These are phyloP conservation scores for Mycena crocata DNA, from an alignment of 768 basidiomycete genomes.

Conservation along the genomic window DNA sequence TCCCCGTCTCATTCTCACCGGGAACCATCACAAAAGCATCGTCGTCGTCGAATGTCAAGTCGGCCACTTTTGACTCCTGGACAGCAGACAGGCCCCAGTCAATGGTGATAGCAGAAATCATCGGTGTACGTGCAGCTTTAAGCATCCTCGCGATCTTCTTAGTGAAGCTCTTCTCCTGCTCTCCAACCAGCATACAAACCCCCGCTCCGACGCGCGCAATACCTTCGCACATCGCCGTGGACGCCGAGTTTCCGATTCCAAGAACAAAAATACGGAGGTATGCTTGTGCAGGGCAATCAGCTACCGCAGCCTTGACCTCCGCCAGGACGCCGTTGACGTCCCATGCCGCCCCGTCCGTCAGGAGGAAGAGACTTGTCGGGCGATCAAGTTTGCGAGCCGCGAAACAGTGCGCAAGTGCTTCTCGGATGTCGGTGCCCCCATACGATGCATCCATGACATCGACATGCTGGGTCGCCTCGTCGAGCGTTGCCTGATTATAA, in stretches of 20 bases:
- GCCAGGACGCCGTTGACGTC: constrained; percentile 23
- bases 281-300: constrained; percentile 31
- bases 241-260: constrained; percentile 55
- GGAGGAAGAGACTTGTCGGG: constrained; percentile 55
- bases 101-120: constrained; percentile 48
- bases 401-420: constrained; percentile 47
- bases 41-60: background rate
- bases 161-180: constrained; percentile 46
- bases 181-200: constrained; percentile 49
- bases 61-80: background rate
- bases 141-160: constrained; percentile 56
- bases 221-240: constrained; percentile 52
- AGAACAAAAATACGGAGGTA: constrained; percentile 57
- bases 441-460: constrained; percentile 48
- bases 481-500: constrained; percentile 40
- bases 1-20: background rate
- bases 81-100: constrained; percentile 45
- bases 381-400: constrained; percentile 39
- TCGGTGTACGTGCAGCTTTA: constrained; percentile 51
- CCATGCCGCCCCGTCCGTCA: constrained; percentile 56
- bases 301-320: constrained; percentile 37
- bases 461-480: constrained; percentile 40
- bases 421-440: constrained; percentile 54
- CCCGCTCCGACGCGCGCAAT: constrained; percentile 58
- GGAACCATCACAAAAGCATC: constrained; percentile 24